Conservation (phyloP, 2,329 filamentous ascomycete species). For the Harringtonia lauricola region DNA sequence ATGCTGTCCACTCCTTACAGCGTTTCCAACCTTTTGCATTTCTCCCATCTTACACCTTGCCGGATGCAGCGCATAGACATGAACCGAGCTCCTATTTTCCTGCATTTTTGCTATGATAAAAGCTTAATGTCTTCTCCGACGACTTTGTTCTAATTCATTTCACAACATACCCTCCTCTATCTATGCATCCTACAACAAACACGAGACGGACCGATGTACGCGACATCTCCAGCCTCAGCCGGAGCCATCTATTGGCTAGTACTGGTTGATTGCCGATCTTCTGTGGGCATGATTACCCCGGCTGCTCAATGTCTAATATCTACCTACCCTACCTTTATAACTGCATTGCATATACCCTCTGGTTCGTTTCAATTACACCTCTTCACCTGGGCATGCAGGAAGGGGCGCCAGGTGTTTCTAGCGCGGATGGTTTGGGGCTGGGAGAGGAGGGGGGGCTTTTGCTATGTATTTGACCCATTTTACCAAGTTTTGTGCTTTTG, state of each 20-base stretch:
- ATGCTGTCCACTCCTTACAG: too few relatives aligned
- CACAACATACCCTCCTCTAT: not conserved
- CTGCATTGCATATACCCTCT: too few relatives aligned
- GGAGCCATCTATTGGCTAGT: too few relatives aligned
- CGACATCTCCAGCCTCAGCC: too few relatives aligned
- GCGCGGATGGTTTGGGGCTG: not conserved
- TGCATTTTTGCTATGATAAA: constrained; percentile 3
- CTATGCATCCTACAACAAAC: not conserved
- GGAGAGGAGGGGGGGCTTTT: not conserved
- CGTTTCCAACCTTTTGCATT: too few relatives aligned
- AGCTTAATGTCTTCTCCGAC: constrained; percentile 5
- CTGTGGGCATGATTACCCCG: too few relatives aligned
- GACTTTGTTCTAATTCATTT: not conserved
- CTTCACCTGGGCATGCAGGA: too few relatives aligned
- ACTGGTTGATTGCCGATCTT: too few relatives aligned
- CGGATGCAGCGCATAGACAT: constrained; percentile 6
- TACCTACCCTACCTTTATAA: too few relatives aligned
- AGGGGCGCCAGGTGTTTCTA: not conserved
- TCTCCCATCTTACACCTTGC: too few relatives aligned
- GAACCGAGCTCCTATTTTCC: not conserved
- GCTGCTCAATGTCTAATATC: too few relatives aligned
- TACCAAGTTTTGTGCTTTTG: not conserved
- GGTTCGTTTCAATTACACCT: too few relatives aligned
- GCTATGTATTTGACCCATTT: not conserved
- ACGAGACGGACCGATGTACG: not conserved